Evolutionary conservation across 208 protist genomes (phyloP), one percentile per base, ranked within the genome.

Genomic region (Leishmania guyanensis): DNA sequence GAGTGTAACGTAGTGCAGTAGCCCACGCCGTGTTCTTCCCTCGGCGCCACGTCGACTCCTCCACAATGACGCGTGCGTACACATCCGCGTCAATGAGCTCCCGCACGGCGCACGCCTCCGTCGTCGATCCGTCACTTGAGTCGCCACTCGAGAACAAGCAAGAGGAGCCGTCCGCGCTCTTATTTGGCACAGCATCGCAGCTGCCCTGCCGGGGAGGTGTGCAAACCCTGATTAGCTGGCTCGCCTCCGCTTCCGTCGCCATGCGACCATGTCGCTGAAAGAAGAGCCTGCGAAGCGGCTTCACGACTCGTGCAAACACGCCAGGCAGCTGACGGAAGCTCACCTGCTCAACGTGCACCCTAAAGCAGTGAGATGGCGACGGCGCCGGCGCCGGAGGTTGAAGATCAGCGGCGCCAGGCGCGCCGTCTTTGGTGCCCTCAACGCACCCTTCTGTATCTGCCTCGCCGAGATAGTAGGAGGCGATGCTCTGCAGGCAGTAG

Each of bases 201-300:
- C 50, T 29, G 56, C 39, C 33, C 39, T 36, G n/a, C 39, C 8
- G 51, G 14, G 46, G 10, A 48, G 72, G n/a, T 6, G 56, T 54
- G 36, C 51, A 33, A 14, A 39, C 29, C 75, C 51, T 43, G 29
- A 93, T 69, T 22, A 90, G 71, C n/a, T 72, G 53, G 20, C 91
- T 87, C 39, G 93, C 83, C 81, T 96, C 93, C 53, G n/a, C 68
- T 9, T 80, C 70, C 0, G 81, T 92, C 26, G 91, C 91, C 79
- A 91, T 89, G 60, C 91, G 89, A n/a, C 76, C 66, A 77, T 92
- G 66, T n/a, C 17, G 9, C 3, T 79, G 53, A 75, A 89, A 96
- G 79, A 93, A 95, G 20, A 72, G 75, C 3, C 89, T 80, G 20
- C 93, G 88, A 77, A 92, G 82, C 60, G 81, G 77, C 84, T 96